Base-by-base conservation (phyloP, 208 protist genomes). In the Leishmania braziliensis region DNA sequence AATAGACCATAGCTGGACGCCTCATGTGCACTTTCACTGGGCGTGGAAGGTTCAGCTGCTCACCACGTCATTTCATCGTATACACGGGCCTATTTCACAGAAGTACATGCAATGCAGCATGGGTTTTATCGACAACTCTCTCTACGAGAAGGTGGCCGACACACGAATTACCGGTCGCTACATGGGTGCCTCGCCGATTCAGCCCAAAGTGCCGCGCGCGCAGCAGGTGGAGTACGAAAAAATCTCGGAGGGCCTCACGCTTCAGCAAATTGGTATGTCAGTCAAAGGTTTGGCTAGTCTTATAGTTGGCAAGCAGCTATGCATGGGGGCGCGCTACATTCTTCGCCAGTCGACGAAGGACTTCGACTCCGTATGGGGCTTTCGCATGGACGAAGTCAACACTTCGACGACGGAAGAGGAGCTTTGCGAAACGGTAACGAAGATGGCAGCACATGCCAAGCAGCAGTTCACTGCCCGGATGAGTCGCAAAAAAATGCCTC, bases 251-350 rank as follows among this genome's bases (percentile, higher is more conserved):
- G 75, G 82, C 0, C 70, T 93, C 33, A 87, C 73, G n/a, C 89
- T 96, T 63, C 88, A 91, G 72, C 88, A 95, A 51, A 95, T 98
- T 56, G 92, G 83, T 39, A 90, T 96, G 80, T 26, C 80, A 18
- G 78, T 96, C n/a, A 95, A 95, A 70, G 87, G 86, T 0, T 29
- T 81, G 9, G 87, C 89, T 3, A 98, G 93, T 80, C 43, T 84
- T 8, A 72, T 96, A 0, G 86, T 96, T 33, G 95, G 95, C 0
- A 71, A 92, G 75, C 95, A 98, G 86, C 58, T 98, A 4, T 98
- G 95, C 84, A 92, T 96, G 91, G 92, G 91, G 12, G 84, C 95
- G 46, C 91, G 95, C 43, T 98, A 93, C 84, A 80, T 96, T 20
- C 80, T 98, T 75, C 84, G 80, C 9, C 88, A 96, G 74, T 94